These are phyloP conservation scores for Tinospora cordifolia DNA, from an alignment of 164 flowering plant genomes.

Conservation along the genomic window DNA sequence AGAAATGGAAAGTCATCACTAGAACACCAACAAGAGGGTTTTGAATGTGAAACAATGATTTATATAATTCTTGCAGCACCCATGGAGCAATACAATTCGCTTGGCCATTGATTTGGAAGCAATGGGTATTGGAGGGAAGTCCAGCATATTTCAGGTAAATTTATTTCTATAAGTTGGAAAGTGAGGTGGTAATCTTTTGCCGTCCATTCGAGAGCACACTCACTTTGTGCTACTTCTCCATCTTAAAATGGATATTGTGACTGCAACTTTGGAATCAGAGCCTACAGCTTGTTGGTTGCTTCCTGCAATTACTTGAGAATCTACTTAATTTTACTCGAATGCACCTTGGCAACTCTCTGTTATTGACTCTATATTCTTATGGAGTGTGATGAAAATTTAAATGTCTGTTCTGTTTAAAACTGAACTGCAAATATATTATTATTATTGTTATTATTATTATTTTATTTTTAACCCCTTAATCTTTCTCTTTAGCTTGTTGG, in stretches of 20 bases:
- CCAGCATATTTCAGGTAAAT: slow-evolving; percentile 85
- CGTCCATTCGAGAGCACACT: background rate
- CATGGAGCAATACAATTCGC: slow-evolving; percentile 73
- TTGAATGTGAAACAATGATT: background rate
- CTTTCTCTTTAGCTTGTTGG: background rate
- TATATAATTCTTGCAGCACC: slow-evolving; percentile 56
- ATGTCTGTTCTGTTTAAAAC: background rate
- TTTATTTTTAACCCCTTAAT: too few relatives aligned
- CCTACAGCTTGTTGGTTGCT: too few relatives aligned
- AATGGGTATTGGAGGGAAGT: slow-evolving; percentile 93
- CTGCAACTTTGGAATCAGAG: background rate
- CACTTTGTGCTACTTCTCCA: background rate
- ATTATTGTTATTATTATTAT: background rate
- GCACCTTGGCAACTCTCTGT: background rate
- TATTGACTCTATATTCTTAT: background rate
- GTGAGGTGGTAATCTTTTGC: background rate
- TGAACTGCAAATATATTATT: background rate
- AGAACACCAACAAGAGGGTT: background rate
- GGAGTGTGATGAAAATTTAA: background rate
- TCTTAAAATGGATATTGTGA: background rate
- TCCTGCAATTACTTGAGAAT: background rate
- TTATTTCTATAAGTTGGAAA: slow-evolving; percentile 7
- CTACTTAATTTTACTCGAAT: background rate
- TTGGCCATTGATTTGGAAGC: slow-evolving; percentile 93
- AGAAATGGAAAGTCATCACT: background rate